Evolutionary conservation across 257 asterid species (phyloP), one percentile per base, ranked within the genome.

Genomic region (Asclepias syriaca): DNA sequence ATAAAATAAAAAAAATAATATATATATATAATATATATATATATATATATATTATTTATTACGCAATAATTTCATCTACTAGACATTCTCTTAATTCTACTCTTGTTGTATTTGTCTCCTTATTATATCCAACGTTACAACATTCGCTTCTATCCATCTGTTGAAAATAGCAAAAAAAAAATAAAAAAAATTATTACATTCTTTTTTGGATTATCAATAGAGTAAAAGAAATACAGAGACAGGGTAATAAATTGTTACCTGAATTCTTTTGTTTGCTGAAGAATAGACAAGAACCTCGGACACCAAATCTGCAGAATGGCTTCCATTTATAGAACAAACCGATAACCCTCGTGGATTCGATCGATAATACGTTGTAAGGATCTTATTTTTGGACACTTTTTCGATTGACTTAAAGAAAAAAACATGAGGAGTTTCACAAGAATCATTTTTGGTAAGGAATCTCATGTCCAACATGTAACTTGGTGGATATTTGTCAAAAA

Each of bases 401-500:
- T 43, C 48, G 0, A 43, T 43, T 43, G 48, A 43, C 48, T 73
- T 19, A 3, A 73, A 65, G 60, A 16, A 72, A 3, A 72, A 72
- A 0, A 43, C 32, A 60, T 72, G 75, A 21, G 76, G 76, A 13
- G 70, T 45, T 61, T 48, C 70, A 40, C 77, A 65, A 5, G 66
- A 34, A 73, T 64, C 61, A 32, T n/a, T 7, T 11, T 43, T 13
- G 16, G 45, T 53, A 0, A 21, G 55, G 11, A 21, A 2, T 34
- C 72, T n/a, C 4, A 66, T 73, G 45, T 91, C 80, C 81, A 89
- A 87, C 87, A 85, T 79, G 76, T 81, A 91, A 71, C 46, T 79
- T 0, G 92, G 94, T 0, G 63, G 84, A 15, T 77, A 72, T 5
- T 46, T 64, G 0, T 78, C 68, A 6, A 5, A 24, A 9, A 21